Conservation (phyloP, 805 yeast species). For the Sugiyamaella chiloensis region DNA sequence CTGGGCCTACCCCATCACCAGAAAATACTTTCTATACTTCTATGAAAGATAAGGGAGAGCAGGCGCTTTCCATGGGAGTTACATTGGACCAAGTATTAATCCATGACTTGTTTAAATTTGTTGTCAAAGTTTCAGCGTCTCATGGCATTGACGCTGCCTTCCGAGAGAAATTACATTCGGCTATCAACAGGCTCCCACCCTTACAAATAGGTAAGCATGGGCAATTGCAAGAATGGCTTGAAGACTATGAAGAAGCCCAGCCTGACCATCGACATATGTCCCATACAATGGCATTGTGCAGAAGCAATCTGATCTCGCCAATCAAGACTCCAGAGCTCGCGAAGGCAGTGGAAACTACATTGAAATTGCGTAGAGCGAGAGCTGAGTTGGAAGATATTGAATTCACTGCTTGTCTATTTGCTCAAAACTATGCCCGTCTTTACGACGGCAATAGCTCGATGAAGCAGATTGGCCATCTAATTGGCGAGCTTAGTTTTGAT, state of each 20-base stretch:
- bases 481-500: conserved; percentile 12
- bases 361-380: not conserved
- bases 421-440: conserved; percentile 10
- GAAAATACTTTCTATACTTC: conserved; percentile 11
- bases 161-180: not conserved
- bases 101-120: conserved; percentile 5
- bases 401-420: conserved; percentile 11
- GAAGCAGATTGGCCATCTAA: conserved; percentile 9
- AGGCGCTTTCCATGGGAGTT: conserved; percentile 8
- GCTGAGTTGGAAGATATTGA: conserved; percentile 14
- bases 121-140: not conserved
- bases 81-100: conserved; percentile 8
- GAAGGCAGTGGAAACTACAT: conserved; percentile 6
- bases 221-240: conserved; percentile 15
- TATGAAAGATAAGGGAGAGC: conserved; percentile 2
- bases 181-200: conserved; percentile 7
- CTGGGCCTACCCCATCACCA: conserved; percentile 11
- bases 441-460: conserved; percentile 4
- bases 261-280: conserved; percentile 18
- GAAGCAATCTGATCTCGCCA: conserved; percentile 10
- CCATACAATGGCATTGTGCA: conserved; percentile 11
- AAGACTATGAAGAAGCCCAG: conserved; percentile 15
- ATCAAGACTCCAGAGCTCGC: conserved; percentile 7
- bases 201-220: conserved; percentile 11
- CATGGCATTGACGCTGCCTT: conserved; percentile 3